Evolutionary conservation across 495 filamentous ascomycete genomes (phyloP).

Genomic region (Penicillium manginii): DNA sequence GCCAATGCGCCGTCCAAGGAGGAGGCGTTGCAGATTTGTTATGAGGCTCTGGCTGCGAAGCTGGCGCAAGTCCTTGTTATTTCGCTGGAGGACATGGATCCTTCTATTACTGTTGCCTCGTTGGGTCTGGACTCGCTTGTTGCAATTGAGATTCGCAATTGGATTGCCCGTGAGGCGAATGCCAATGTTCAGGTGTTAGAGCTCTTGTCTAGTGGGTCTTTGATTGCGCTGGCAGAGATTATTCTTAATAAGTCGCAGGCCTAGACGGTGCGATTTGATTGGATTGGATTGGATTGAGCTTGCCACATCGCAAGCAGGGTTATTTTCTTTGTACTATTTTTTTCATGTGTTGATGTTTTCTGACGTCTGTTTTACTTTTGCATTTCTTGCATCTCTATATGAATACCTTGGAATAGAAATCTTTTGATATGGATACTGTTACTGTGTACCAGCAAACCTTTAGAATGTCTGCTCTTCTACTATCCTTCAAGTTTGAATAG

Average conservation of each 20-base stretch:
- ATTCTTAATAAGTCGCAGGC: constrained; percentile 35
- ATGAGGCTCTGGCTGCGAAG: constrained; percentile 31
- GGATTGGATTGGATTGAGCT: background rate
- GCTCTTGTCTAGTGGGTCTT: constrained; percentile 32
- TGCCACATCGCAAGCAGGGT: background rate
- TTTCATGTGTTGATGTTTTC: background rate
- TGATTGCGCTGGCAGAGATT: constrained; percentile 34
- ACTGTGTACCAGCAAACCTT: background rate
- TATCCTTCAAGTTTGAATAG: no score
- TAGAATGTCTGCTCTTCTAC: no score
- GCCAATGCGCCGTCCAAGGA: constrained; percentile 23
- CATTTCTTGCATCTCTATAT: constrained; percentile 2
- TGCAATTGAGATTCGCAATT: constrained; percentile 43
- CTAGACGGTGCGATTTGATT: background rate
- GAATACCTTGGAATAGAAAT: constrained; percentile 3
- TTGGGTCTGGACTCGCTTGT: constrained; percentile 45
- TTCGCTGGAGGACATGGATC: constrained; percentile 37
- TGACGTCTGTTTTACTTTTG: background rate
- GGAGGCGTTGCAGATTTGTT: constrained; percentile 31
- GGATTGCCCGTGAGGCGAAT: constrained; percentile 40
- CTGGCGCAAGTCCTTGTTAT: constrained; percentile 34
- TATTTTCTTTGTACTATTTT: background rate
- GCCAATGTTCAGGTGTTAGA: constrained; percentile 42
- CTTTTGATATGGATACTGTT: background rate
- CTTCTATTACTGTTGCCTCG: constrained; percentile 28